Conservation (phyloP, 208 protist species). For the Leishmania guyanensis region DNA sequence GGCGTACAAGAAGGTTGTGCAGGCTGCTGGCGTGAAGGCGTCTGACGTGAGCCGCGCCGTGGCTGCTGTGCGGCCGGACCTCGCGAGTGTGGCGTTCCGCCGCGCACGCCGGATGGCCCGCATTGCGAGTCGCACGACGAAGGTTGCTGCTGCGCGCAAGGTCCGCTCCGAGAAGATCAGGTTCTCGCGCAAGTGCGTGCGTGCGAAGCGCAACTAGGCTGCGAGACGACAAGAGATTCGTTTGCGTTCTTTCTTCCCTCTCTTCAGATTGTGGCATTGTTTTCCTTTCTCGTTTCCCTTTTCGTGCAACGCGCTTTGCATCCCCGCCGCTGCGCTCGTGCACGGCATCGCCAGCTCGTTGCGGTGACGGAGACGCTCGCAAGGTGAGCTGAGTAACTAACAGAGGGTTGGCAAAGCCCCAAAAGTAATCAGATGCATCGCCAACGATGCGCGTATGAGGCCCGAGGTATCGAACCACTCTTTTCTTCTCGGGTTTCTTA, state of each 20-base stretch:
- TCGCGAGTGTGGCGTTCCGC: conserved; percentile 77
- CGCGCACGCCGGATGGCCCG: conserved; percentile 74
- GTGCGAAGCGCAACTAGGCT: conserved; percentile 64
- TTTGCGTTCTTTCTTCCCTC: conserved; percentile 8
- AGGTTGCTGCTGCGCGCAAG: conserved; percentile 79
- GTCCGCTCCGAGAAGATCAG: conserved; percentile 70
- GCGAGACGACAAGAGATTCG: background rate
- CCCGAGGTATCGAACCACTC: background rate
- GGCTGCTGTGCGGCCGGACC: conserved; percentile 81
- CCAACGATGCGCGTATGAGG: conserved; percentile 69
- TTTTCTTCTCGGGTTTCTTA: background rate
- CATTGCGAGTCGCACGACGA: conserved; percentile 59
- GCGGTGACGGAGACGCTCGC: background rate
- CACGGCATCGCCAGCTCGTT: background rate
- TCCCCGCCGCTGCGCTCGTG: background rate
- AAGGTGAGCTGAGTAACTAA: conserved; percentile 55
- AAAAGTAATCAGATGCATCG: conserved; percentile 88
- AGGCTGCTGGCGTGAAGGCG: conserved; percentile 74
- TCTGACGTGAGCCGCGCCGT: conserved; percentile 70
- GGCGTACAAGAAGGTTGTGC: conserved; percentile 71
- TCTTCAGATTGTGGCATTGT: conserved; percentile 4
- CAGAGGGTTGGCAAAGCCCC: conserved; percentile 77
- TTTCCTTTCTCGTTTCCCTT: background rate
- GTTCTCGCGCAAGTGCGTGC: conserved; percentile 78
- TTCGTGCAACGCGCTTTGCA: background rate